These are phyloP conservation scores for Penicillium sp. DNA, from an alignment of 2,329 filamentous ascomycete species.

Conservation along the genomic window DNA sequence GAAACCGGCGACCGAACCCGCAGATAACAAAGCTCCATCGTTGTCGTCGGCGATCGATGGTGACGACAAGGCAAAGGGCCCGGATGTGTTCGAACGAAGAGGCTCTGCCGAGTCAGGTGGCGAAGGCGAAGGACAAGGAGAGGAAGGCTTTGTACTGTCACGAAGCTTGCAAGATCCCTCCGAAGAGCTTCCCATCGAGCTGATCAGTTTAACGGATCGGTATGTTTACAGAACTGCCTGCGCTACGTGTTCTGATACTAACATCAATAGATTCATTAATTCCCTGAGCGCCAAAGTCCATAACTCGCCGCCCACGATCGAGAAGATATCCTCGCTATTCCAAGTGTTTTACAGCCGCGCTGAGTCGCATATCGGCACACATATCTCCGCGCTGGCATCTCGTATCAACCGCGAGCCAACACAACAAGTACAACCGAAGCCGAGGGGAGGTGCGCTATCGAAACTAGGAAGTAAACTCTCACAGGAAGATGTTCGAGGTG, in stretches of 20 bases:
- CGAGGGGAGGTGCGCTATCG: constrained; percentile 58
- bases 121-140: constrained; percentile 35
- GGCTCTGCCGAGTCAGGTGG: constrained; percentile 37
- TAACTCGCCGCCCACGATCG: constrained; percentile 78
- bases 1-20: constrained; percentile 29
- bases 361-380: constrained; percentile 80
- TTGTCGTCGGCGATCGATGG: constrained; percentile 24
- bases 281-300: constrained; percentile 87
- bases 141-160: constrained; percentile 40
- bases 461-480: constrained; percentile 54
- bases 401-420: constrained; percentile 72
- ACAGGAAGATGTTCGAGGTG: constrained; percentile 39
- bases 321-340: constrained; percentile 81
- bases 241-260: not conserved
- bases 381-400: constrained; percentile 79
- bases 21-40: constrained; percentile 30
- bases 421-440: constrained; percentile 60
- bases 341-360: constrained; percentile 91
- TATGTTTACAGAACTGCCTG: constrained; percentile 44
- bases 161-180: constrained; percentile 65
- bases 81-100: constrained; percentile 52
- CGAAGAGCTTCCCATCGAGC: constrained; percentile 90
- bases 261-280: constrained; percentile 76
- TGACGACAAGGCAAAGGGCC: constrained; percentile 30
- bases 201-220: constrained; percentile 88